phyloP scores from a whole-genome alignment of 352 stramenopile species.

The Thalassiosira hispida region DNA sequence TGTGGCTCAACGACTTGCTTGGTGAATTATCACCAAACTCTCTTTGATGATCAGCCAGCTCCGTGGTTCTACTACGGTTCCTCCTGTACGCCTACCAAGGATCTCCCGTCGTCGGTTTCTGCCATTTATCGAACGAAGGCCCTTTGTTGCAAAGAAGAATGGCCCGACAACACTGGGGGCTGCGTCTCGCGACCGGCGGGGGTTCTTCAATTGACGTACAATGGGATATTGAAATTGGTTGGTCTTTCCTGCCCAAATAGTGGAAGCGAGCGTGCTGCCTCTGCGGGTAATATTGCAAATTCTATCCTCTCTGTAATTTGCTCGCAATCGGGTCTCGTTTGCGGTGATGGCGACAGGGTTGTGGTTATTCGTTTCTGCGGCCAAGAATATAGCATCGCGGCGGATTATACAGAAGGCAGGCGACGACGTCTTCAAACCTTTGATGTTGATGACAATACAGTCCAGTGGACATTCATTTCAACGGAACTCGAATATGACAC shows the following conservation, averaged over 20 bases:
- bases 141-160: slow-evolving; percentile 26
- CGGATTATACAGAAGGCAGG: not conserved
- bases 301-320: slow-evolving; percentile 31
- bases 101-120: slow-evolving; percentile 1
- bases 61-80: slow-evolving; percentile 30
- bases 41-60: slow-evolving; percentile 29
- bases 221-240: slow-evolving; percentile 23
- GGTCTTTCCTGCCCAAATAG: slow-evolving; percentile 19
- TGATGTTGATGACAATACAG: slow-evolving; percentile 17
- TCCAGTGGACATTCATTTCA: slow-evolving; percentile 36
- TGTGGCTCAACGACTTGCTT: slow-evolving; percentile 14
- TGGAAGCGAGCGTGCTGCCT: slow-evolving; percentile 10
- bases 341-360: slow-evolving; percentile 19
- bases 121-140: slow-evolving; percentile 32
- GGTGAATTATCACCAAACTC: slow-evolving; percentile 28
- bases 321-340: slow-evolving; percentile 23
- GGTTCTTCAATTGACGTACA: slow-evolving; percentile 15
- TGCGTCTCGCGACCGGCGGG: slow-evolving; percentile 9
- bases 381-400: slow-evolving; percentile 9
- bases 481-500: slow-evolving; percentile 4
- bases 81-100: slow-evolving; percentile 14
- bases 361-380: slow-evolving; percentile 40
- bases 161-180: slow-evolving; percentile 6
- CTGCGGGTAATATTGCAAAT: slow-evolving; percentile 16
- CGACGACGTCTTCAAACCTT: not conserved